A percentile compares a stretch with the other conserved stretches of the same genome.
Evolutionary conservation across 495 filamentous ascomycete species (phyloP).

Genomic region (Talaromyces wortmannii): DNA sequence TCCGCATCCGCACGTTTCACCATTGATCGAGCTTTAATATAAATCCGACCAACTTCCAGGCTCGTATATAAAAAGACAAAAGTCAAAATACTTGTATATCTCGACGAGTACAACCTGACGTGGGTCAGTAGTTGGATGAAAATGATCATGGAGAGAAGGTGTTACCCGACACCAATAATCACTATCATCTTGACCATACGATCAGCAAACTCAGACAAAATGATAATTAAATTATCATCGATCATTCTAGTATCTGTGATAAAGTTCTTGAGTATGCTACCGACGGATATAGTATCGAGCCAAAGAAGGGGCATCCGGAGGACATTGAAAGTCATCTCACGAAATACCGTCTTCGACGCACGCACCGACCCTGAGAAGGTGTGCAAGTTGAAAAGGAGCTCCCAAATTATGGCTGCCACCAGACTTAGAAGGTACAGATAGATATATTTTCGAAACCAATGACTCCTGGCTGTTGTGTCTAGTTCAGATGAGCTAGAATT

Average conservation of each 20-base stretch:
- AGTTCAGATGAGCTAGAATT: background rate
- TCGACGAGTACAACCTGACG: constrained; percentile 66
- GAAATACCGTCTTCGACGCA: constrained; percentile 38
- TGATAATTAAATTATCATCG: constrained; percentile 20
- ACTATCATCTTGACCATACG: constrained; percentile 1
- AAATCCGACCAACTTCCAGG: constrained; percentile 64
- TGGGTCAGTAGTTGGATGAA: constrained; percentile 52
- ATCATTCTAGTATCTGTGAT: constrained; percentile 37
- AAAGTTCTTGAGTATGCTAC: constrained; percentile 47
- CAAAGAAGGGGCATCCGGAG: constrained; percentile 42
- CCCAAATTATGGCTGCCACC: background rate
- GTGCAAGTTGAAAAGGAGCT: background rate
- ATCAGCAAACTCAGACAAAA: background rate
- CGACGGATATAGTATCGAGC: constrained; percentile 42
- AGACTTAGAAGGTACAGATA: background rate
- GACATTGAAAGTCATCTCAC: constrained; percentile 32
- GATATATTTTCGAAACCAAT: background rate
- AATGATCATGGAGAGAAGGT: background rate
- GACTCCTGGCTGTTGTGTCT: no score
- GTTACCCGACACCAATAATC: background rate
- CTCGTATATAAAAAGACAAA: constrained; percentile 63
- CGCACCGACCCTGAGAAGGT: constrained; percentile 45
- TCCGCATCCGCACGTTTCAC: constrained; percentile 60
- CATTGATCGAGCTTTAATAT: constrained; percentile 67
- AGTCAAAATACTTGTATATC: constrained; percentile 72